Percentiles rank a stretch among this genome's conserved stretches.
Evolutionary conservation across 257 asterid species (phyloP).

Genomic region (Primulina huaijiensis): DNA sequence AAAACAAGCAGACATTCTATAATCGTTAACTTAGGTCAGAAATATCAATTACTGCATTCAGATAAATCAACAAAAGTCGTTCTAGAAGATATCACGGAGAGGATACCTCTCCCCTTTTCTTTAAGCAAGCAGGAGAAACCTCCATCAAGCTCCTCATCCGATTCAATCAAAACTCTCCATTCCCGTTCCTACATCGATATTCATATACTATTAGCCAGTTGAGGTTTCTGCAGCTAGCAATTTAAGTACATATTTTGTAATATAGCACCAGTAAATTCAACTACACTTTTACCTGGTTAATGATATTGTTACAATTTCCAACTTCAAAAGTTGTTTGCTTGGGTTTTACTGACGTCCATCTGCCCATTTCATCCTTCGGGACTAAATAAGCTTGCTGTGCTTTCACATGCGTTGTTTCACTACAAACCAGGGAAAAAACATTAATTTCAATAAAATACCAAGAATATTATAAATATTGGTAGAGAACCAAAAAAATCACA

Average conservation of each 20-base stretch:
- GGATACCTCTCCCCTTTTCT: constrained; percentile 57
- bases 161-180: constrained; percentile 37
- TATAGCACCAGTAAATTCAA: constrained; percentile 44
- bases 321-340: constrained; percentile 35
- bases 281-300: constrained; percentile 36
- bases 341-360: constrained; percentile 74
- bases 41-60: constrained; percentile 9
- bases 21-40: not conserved
- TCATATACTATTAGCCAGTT: constrained; percentile 24
- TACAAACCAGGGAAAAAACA: constrained; percentile 26
- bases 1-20: constrained; percentile 22
- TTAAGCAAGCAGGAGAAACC: constrained; percentile 65
- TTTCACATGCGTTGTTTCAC: constrained; percentile 32
- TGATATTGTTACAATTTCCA: constrained; percentile 31
- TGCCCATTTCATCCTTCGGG: constrained; percentile 47
- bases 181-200: constrained; percentile 38
- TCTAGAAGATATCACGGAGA: constrained; percentile 13
- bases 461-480: not conserved
- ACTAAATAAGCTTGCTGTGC: constrained; percentile 32
- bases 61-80: constrained; percentile 12
- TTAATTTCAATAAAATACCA: not conserved
- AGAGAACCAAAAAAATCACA: not conserved
- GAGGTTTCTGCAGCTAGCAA: constrained; percentile 17
- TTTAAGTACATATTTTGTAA: constrained; percentile 15
- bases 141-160: constrained; percentile 73